Percentiles rank a stretch among this genome's conserved stretches.
These are phyloP conservation scores for Suhomyces prunicola DNA, from an alignment of 805 yeast species.

Conservation along the genomic window DNA sequence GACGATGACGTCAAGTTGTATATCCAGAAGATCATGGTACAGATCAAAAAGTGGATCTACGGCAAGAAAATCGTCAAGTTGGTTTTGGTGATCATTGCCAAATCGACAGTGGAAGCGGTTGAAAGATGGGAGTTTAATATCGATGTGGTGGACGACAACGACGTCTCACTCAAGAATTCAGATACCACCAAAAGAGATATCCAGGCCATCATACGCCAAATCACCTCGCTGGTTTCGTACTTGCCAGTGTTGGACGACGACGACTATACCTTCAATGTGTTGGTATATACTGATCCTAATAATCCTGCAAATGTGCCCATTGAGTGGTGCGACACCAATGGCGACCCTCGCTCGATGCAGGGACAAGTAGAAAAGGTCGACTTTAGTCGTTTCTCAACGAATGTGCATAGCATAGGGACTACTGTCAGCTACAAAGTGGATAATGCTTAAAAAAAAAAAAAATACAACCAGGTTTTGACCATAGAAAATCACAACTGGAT, in stretches of 20 bases:
- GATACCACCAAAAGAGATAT: constrained; percentile 67
- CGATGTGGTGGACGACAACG: constrained; percentile 29
- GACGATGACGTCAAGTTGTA: constrained; percentile 77
- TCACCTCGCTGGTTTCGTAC: constrained; percentile 83
- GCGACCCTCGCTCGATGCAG: constrained; percentile 52
- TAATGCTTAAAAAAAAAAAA: too few species aligned
- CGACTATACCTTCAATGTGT: constrained; percentile 73
- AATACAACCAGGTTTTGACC: too few species aligned
- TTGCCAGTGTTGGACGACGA: constrained; percentile 65
- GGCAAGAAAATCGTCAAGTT: constrained; percentile 65
- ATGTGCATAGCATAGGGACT: constrained; percentile 67
- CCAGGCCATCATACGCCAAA: constrained; percentile 83
- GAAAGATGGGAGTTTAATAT: constrained; percentile 88
- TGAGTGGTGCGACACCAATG: constrained; percentile 77
- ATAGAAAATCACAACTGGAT: too few species aligned
- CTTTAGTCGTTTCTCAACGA: constrained; percentile 66
- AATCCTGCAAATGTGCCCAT: constrained; percentile 54
- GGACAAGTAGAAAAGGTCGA: constrained; percentile 62
- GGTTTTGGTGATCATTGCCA: constrained; percentile 69
- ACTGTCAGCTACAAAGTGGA: constrained; percentile 55
- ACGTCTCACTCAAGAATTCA: constrained; percentile 25
- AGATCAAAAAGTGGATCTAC: constrained; percentile 64
- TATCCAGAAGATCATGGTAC: constrained; percentile 62
- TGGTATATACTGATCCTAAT: constrained; percentile 73
- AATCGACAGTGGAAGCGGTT: constrained; percentile 60